phyloP scores from a whole-genome alignment of 1,139 yeast genomes.

The Casaregolazyma lundiana region DNA sequence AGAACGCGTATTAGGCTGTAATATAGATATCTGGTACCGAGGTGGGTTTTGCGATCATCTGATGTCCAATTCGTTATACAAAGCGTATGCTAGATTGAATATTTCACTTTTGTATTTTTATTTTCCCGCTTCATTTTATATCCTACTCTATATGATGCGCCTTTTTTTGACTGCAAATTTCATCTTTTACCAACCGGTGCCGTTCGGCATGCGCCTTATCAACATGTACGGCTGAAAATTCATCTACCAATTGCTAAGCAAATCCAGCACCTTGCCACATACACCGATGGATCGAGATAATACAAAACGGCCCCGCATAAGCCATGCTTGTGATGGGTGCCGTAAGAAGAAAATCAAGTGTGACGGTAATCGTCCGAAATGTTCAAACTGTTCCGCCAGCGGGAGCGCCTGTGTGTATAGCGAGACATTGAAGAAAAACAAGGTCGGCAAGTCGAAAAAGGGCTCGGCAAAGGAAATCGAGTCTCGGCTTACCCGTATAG shows the following conservation, averaged over 20 bases:
- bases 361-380: slow-evolving; percentile 62
- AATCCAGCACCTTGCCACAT: not conserved
- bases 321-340: slow-evolving; percentile 57
- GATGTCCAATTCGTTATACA: too few relatives aligned
- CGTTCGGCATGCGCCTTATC: too few relatives aligned
- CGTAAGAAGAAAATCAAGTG: slow-evolving; percentile 68
- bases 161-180: too few relatives aligned
- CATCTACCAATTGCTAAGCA: too few relatives aligned
- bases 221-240: too few relatives aligned
- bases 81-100: too few relatives aligned
- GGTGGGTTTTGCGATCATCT: too few relatives aligned
- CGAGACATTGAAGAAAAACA: slow-evolving; percentile 29
- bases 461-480: slow-evolving; percentile 24
- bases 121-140: too few relatives aligned
- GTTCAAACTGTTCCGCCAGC: slow-evolving; percentile 54
- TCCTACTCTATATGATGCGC: too few relatives aligned
- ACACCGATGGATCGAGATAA: slow-evolving; percentile 6
- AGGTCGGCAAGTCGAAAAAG: slow-evolving; percentile 13
- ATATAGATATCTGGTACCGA: slow-evolving; percentile 1
- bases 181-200: too few relatives aligned
- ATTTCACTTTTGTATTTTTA: too few relatives aligned
- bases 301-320: slow-evolving; percentile 33
- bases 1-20: not conserved
- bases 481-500: slow-evolving; percentile 32
- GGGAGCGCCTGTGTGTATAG: slow-evolving; percentile 33